A percentile compares a stretch with the other conserved stretches of the same genome.
phyloP scores from a whole-genome alignment of 2,329 filamentous ascomycete species.

The Paecilomyces variotii region DNA sequence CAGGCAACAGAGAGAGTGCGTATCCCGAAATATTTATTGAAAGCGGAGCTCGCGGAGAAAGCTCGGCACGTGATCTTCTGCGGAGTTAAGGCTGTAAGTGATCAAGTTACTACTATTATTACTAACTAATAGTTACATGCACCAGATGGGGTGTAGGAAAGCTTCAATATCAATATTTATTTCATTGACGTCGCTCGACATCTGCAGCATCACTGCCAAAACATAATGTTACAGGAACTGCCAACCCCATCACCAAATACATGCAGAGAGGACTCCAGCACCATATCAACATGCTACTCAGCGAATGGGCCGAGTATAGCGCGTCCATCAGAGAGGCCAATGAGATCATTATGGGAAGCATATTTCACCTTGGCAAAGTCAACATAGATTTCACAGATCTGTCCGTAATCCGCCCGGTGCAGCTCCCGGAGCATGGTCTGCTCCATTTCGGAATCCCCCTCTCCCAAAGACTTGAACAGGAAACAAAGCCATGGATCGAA shows the following conservation, averaged over 20 bases:
- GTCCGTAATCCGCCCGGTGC: not conserved
- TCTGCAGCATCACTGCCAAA: not conserved
- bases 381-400: not conserved
- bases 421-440: not conserved
- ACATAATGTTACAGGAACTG: not conserved
- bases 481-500: not conserved
- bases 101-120: not conserved
- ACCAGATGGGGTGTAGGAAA: not conserved
- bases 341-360: not conserved
- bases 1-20: not conserved
- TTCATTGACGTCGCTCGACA: not conserved
- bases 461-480: not conserved
- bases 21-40: not conserved
- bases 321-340: not conserved
- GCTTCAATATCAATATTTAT: not conserved
- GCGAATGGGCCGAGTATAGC: not conserved
- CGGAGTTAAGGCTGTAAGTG: not conserved
- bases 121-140: not conserved
- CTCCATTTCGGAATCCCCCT: not conserved
- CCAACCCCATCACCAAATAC: not conserved
- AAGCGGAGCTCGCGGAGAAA: not conserved
- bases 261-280: not conserved
- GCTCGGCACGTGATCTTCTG: not conserved
- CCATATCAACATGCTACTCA: not conserved
- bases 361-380: not conserved